Base-by-base conservation (phyloP, 768 basidiomycete species). In the Termitomyces sp. region DNA sequence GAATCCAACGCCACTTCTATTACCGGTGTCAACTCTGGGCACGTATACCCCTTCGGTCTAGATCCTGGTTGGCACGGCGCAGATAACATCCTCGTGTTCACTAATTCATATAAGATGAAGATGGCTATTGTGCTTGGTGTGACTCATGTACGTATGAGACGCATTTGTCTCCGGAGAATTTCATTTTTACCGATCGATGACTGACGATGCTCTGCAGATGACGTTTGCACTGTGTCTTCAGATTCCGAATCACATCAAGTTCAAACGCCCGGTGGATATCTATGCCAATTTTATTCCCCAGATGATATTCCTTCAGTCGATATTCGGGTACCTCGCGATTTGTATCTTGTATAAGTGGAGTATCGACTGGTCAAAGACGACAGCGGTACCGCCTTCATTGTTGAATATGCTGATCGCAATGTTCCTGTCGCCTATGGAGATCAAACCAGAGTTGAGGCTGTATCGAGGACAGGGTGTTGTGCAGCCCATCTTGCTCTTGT, bases 101-200 rank as follows among this genome's bases (percentile, higher is more conserved):
- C 88, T 51, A 99, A 99, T 72, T 98, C 95, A 38, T 96, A 96
- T 77, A 99, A 98, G 85, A 99, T 99, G 97, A 98, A 99, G 77
- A 93, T 98, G 93, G 90, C 93, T 21, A 87, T 99, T 65, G 83
- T 98, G 35, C 71, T 99, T 51, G 97, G 97, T 69, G 95, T 99
- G 60, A 89, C 90, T 57, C 96, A 99, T 70, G 96, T 98, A 74
- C 63, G 85, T 73, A 49, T 46, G 15, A 9, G 37, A 17, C 10
- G 11, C 51, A 53, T 41, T 24, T 22, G 12, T 14, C 34, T 9
- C 3, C 22, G n/a, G 24, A 49, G 3, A 26, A 38, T 24, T 21
- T 38, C 22, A 26, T 24, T 49, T n/a, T 49, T 9, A 15, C 37
- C 38, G 48, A 24, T 48, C 15, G 50, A 37, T 54, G 54, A 56